phyloP scores from a whole-genome alignment of 768 basidiomycete species.

The Auriscalpium orientale region DNA sequence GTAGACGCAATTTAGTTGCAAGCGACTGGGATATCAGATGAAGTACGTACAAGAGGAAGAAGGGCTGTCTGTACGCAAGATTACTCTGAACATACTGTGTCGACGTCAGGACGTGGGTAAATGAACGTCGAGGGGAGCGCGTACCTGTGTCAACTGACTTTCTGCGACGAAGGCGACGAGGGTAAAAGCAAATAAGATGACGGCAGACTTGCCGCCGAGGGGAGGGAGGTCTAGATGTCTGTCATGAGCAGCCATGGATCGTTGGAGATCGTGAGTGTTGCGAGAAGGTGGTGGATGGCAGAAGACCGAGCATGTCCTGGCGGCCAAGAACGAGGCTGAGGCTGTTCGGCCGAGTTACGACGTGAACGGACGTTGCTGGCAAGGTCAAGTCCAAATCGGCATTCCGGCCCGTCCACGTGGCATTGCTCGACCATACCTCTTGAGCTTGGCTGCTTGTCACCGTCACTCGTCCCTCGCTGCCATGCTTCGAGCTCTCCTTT shows the following conservation, averaged over 20 bases:
- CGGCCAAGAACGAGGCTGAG: not conserved
- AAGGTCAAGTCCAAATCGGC: not conserved
- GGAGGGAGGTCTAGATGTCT: not conserved
- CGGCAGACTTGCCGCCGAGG: conserved; percentile 37
- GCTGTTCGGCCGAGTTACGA: not conserved
- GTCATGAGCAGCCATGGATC: conserved; percentile 2
- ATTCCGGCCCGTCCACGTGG: not conserved
- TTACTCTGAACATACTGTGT: conserved; percentile 70
- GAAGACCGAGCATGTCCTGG: not conserved
- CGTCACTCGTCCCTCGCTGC: conserved; percentile 6
- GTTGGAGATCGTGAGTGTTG: not conserved
- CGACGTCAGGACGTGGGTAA: not conserved
- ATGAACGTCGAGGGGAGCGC: conserved; percentile 4
- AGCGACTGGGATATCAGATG: too few relatives aligned
- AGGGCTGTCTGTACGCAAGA: conserved; percentile 77
- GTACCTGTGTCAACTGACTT: conserved; percentile 70
- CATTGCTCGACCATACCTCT: not conserved
- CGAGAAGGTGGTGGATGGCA: not conserved
- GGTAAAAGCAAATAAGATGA: conserved; percentile 48
- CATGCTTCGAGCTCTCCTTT: conserved; percentile 63
- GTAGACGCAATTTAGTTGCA: too few relatives aligned
- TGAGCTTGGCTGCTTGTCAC: not conserved
- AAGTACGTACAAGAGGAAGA: conserved; percentile 70
- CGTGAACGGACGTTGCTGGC: not conserved
- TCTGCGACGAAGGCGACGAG: conserved; percentile 72